A percentile compares a stretch with the other conserved stretches of the same genome.
phyloP scores from a whole-genome alignment of 1,139 yeast genomes.

The Sugiyamaella castrensis region DNA sequence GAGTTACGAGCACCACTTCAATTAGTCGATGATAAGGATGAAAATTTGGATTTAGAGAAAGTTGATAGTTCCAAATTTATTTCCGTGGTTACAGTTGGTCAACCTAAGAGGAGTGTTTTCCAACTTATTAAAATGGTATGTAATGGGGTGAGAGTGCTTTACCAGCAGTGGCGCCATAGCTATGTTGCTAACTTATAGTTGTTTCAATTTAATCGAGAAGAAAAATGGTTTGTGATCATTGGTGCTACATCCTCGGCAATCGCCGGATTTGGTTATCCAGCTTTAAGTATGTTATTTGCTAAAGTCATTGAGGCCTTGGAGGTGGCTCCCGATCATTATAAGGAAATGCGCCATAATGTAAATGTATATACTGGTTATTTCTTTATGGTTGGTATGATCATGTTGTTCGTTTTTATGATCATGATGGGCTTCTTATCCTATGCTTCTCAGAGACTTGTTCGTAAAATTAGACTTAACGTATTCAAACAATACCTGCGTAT shows the following conservation, averaged over 20 bases:
- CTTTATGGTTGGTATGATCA: constrained; percentile 39
- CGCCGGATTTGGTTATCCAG: constrained; percentile 43
- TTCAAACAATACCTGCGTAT: constrained; percentile 51
- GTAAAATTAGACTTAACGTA: constrained; percentile 33
- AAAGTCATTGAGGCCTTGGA: constrained; percentile 38
- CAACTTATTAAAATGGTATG: constrained; percentile 24
- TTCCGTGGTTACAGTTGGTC: constrained; percentile 13
- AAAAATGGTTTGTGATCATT: constrained; percentile 29
- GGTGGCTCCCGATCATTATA: constrained; percentile 34
- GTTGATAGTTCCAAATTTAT: constrained; percentile 16
- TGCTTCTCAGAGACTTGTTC: constrained; percentile 33
- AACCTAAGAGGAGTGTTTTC: constrained; percentile 14
- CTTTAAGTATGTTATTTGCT: constrained; percentile 41
- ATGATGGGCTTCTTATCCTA: constrained; percentile 34
- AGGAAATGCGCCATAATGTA: constrained; percentile 37
- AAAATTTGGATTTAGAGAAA: constrained; percentile 1
- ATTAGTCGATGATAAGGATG: neutral
- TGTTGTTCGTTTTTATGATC: constrained; percentile 33
- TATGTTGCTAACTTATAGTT: constrained; percentile 13
- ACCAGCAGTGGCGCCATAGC: too few species aligned
- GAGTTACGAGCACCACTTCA: neutral
- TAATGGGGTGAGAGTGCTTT: constrained; percentile 1
- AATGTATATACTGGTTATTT: constrained; percentile 38
- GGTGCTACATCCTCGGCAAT: constrained; percentile 36
- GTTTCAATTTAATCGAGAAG: constrained; percentile 29